A percentile compares a stretch with the other conserved stretches of the same genome.
Evolutionary conservation across 1,284 basidiomycete genomes (phyloP).

Genomic region (Hemileia vastatrix): DNA sequence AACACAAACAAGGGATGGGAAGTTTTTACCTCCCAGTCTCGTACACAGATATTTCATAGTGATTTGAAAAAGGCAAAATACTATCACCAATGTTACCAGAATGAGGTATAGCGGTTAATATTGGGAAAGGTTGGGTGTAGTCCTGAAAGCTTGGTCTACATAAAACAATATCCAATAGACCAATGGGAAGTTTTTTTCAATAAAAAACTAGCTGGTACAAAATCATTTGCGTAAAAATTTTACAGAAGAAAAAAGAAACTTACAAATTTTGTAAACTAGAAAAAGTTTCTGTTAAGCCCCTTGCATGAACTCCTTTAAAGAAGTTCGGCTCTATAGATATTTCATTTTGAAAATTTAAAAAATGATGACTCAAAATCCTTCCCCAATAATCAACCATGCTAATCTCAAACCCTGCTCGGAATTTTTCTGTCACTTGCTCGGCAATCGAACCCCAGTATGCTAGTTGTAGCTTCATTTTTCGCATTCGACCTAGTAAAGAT

Average conservation of each 20-base stretch:
- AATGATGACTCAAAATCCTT: conserved; percentile 5
- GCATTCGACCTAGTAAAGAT: too few relatives aligned
- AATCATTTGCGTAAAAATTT: background rate
- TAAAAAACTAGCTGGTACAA: background rate
- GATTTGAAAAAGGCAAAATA: background rate
- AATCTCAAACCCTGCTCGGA: conserved; percentile 4
- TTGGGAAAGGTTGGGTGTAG: conserved; percentile 13
- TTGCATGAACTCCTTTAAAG: background rate
- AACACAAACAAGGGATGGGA: background rate
- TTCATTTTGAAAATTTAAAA: conserved; percentile 5
- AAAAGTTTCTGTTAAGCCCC: conserved; percentile 2
- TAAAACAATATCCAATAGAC: background rate
- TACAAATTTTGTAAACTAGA: background rate
- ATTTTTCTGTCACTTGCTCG: conserved; percentile 2
- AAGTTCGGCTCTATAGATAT: conserved; percentile 4
- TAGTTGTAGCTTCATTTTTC: too few relatives aligned
- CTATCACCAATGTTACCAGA: background rate
- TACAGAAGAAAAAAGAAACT: background rate
- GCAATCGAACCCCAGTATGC: background rate
- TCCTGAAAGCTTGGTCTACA: background rate
- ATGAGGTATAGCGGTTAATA: conserved; percentile 7
- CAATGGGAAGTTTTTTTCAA: background rate
- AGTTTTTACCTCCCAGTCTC: background rate
- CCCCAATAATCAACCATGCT: conserved; percentile 2
- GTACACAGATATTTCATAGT: conserved; percentile 11